A percentile compares a stretch with the other conserved stretches of the same genome.
Conservation (phyloP, 2,329 filamentous ascomycete species). For the Cladobotryum protrusum region DNA sequence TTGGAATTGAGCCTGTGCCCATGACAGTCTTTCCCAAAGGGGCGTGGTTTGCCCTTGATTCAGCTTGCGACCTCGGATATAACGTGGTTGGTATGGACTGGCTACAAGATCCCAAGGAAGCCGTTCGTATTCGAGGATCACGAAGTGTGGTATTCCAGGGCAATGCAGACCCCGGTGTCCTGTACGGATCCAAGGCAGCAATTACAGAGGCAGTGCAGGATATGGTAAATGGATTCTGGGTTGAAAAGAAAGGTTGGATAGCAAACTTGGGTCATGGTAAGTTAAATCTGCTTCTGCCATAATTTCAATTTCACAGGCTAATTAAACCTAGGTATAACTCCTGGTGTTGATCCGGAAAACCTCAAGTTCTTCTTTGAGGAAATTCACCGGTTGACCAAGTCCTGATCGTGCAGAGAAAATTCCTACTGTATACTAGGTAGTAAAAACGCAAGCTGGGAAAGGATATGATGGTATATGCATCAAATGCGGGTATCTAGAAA, state of each 20-base stretch:
- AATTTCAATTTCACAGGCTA: constrained; percentile 4
- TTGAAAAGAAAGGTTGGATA: constrained; percentile 86
- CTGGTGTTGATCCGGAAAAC: constrained; percentile 88
- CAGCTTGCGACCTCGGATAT: constrained; percentile 82
- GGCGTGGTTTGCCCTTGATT: constrained; percentile 89
- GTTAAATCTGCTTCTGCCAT: constrained; percentile 21
- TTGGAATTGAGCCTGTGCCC: constrained; percentile 74
- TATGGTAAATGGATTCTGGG: constrained; percentile 81
- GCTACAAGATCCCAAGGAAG: constrained; percentile 82
- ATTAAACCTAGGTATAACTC: constrained; percentile 67
- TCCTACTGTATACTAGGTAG: background rate
- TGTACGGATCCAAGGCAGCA: constrained; percentile 76
- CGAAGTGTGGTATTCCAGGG: constrained; percentile 77
- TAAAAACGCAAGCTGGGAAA: background rate
- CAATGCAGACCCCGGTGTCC: constrained; percentile 87
- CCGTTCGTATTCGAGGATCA: constrained; percentile 70
- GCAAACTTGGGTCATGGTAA: constrained; percentile 91
- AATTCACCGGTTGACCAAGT: constrained; percentile 64
- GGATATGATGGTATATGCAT: constrained; percentile 4
- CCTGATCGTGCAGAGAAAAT: background rate
- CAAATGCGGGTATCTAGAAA: constrained; percentile 5
- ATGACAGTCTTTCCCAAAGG: constrained; percentile 99
- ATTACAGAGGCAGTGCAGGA: constrained; percentile 78
- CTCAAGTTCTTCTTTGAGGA: constrained; percentile 92
- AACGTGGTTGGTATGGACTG: constrained; percentile 93